These are phyloP conservation scores for Fusarium metavorans DNA, from an alignment of 2,329 filamentous ascomycete genomes.

Conservation along the genomic window DNA sequence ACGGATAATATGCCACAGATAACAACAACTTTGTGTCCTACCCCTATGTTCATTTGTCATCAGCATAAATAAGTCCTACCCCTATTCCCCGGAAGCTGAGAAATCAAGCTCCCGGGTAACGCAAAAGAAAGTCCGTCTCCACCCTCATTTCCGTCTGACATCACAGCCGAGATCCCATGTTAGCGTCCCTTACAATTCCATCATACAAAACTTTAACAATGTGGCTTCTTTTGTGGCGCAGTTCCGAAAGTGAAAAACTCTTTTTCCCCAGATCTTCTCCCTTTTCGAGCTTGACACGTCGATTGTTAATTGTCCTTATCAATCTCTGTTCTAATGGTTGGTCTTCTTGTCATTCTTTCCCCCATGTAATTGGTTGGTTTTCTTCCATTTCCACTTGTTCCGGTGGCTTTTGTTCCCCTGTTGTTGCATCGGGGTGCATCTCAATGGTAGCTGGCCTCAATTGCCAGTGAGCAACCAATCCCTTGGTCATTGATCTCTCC, in stretches of 20 bases:
- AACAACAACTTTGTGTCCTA: neutral
- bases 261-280: conserved; percentile 16
- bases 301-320: conserved; percentile 3
- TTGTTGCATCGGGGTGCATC: neutral
- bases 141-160: conserved; percentile 2
- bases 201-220: neutral
- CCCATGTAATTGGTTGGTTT: conserved; percentile 30
- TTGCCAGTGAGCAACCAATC: neutral
- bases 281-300: conserved; percentile 1
- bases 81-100: neutral
- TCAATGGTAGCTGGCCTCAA: conserved; percentile 19
- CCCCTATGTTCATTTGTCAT: neutral
- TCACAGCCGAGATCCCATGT: neutral
- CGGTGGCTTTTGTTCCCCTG: neutral
- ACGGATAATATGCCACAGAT: neutral
- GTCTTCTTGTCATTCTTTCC: conserved; percentile 30
- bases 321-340: neutral
- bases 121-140: neutral
- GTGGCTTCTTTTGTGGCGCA: conserved; percentile 22
- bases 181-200: neutral
- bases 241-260: conserved; percentile 7
- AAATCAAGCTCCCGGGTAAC: neutral
- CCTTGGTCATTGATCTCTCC: neutral
- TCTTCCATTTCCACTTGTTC: neutral
- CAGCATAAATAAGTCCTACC: neutral